phyloP scores from a whole-genome alignment of 2,329 filamentous ascomycete genomes.

The Xenosphaeropsis pyriputrescens region DNA sequence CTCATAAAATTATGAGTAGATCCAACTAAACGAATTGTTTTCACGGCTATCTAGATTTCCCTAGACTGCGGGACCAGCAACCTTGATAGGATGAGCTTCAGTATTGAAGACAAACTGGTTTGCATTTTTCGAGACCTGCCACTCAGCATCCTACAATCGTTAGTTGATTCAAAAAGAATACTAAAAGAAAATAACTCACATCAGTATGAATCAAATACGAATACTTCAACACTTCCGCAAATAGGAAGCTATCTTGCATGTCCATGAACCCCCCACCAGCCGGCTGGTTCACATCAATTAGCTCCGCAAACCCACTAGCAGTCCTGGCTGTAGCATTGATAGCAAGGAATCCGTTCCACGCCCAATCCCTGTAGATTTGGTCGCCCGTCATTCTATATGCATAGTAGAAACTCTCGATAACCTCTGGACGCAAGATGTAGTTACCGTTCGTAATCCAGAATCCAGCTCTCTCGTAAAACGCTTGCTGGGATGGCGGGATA shows the following conservation, averaged over 20 bases:
- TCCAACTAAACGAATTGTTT: too few relatives aligned
- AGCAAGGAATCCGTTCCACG: slow-evolving; percentile 61
- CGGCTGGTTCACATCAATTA: slow-evolving; percentile 47
- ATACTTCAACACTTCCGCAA: slow-evolving; percentile 82
- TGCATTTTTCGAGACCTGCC: slow-evolving; percentile 34
- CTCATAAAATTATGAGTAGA: too few relatives aligned
- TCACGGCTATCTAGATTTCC: neutral
- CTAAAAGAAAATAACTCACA: slow-evolving; percentile 9
- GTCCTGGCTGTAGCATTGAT: slow-evolving; percentile 50
- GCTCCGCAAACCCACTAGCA: slow-evolving; percentile 50
- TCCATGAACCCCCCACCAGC: slow-evolving; percentile 48
- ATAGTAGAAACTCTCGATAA: slow-evolving; percentile 77
- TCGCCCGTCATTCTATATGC: slow-evolving; percentile 70
- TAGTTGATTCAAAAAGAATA: slow-evolving; percentile 2
- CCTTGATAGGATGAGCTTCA: slow-evolving; percentile 45
- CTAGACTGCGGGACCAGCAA: slow-evolving; percentile 17
- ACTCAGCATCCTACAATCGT: slow-evolving; percentile 21
- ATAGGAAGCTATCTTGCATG: slow-evolving; percentile 77
- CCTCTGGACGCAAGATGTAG: slow-evolving; percentile 67
- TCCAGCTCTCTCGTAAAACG: slow-evolving; percentile 51
- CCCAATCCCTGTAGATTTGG: slow-evolving; percentile 66
- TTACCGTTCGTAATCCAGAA: slow-evolving; percentile 50
- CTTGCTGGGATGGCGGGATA: slow-evolving; percentile 26
- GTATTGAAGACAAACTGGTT: slow-evolving; percentile 46
- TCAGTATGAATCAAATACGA: slow-evolving; percentile 45